Evolutionary conservation across 1,284 basidiomycete genomes (phyloP).

Genomic region (Ceratobasidium sp.): DNA sequence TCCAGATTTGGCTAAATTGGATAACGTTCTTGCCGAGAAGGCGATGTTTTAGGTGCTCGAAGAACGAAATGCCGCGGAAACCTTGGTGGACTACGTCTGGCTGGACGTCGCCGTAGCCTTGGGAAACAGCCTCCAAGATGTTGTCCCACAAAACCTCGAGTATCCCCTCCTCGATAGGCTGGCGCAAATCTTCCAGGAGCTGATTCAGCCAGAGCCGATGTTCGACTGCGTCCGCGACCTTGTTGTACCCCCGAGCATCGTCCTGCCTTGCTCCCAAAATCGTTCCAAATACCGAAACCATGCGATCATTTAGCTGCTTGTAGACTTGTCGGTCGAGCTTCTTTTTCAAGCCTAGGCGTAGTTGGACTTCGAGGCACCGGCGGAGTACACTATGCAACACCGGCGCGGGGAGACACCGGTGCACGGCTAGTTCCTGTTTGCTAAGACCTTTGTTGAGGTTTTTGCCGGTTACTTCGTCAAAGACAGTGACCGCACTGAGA

Average conservation of each 20-base stretch:
- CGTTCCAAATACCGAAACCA: not conserved
- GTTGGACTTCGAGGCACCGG: conserved; percentile 16
- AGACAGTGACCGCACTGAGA: not conserved
- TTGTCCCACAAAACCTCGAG: conserved; percentile 34
- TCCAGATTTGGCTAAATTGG: conserved; percentile 35
- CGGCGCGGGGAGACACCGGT: conserved; percentile 17
- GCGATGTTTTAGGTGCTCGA: conserved; percentile 6
- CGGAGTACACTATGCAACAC: not conserved
- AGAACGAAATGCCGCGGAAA: not conserved
- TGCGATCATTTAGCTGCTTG: not conserved
- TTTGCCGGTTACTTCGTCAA: conserved; percentile 12
- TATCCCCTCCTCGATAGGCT: conserved; percentile 19
- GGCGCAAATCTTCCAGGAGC: not conserved
- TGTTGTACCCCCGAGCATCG: not conserved
- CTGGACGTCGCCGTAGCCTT: conserved; percentile 19
- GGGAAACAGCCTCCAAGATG: conserved; percentile 25
- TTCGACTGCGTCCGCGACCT: conserved; percentile 14
- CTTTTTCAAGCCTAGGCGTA: conserved; percentile 22
- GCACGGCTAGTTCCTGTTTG: conserved; percentile 30
- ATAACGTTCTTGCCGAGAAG: conserved; percentile 33
- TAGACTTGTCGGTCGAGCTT: conserved; percentile 6
- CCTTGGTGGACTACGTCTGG: conserved; percentile 7
- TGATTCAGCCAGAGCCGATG: conserved; percentile 29
- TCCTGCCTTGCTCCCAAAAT: not conserved
- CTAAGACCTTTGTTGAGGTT: conserved; percentile 8